phyloP scores from a whole-genome alignment of 2,329 filamentous ascomycete species.

The Fusarium sp. region DNA sequence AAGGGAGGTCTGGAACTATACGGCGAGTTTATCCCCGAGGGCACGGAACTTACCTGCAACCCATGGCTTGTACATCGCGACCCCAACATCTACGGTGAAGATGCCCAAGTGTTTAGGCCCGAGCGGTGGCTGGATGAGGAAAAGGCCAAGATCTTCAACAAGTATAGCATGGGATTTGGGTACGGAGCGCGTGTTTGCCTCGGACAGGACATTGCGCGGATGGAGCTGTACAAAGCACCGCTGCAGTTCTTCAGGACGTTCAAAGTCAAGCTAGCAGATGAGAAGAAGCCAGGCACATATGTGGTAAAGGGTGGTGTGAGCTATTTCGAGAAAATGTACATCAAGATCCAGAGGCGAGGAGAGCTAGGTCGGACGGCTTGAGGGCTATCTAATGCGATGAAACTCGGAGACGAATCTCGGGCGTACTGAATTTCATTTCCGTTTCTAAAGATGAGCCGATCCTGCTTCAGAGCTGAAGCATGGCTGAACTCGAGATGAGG shows the following conservation, averaged over 20 bases:
- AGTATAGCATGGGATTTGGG: slow-evolving; percentile 52
- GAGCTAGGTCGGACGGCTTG: not conserved
- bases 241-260: slow-evolving; percentile 30
- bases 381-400: not conserved
- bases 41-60: slow-evolving; percentile 51
- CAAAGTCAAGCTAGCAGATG: slow-evolving; percentile 19
- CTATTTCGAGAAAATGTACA: slow-evolving; percentile 33
- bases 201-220: slow-evolving; percentile 56
- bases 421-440: not conserved
- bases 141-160: slow-evolving; percentile 44
- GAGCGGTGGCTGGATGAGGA: slow-evolving; percentile 55
- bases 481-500: not conserved
- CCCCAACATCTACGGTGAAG: slow-evolving; percentile 45
- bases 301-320: slow-evolving; percentile 33
- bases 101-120: slow-evolving; percentile 52
- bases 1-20: slow-evolving; percentile 56
- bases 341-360: slow-evolving; percentile 17
- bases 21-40: slow-evolving; percentile 46
- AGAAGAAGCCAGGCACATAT: slow-evolving; percentile 21
- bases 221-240: slow-evolving; percentile 52
- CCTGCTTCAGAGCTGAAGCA: not conserved
- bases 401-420: not conserved
- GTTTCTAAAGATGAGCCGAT: not conserved
- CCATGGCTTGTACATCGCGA: slow-evolving; percentile 52
- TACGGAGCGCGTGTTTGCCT: slow-evolving; percentile 57